Percentiles rank a stretch among this genome's conserved stretches.
These are phyloP conservation scores for Kodamaea laetipori DNA, from an alignment of 805 yeast species.

Conservation along the genomic window DNA sequence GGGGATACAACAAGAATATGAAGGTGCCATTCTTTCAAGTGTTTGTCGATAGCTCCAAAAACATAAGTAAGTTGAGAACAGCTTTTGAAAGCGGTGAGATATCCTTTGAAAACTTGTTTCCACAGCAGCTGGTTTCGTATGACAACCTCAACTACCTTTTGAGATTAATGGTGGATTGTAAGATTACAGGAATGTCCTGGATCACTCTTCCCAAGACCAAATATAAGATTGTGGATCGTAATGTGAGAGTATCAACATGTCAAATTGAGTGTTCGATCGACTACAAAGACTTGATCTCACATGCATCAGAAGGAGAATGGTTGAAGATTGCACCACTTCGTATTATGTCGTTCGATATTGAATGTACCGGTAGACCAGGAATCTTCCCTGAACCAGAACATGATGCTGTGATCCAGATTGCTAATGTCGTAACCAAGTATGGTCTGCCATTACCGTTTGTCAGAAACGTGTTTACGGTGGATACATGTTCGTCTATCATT, in stretches of 20 bases:
- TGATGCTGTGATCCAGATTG: slow-evolving; percentile 96
- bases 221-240: slow-evolving; percentile 51
- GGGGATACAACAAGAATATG: slow-evolving; percentile 87
- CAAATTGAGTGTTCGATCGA: slow-evolving; percentile 81
- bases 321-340: slow-evolving; percentile 90
- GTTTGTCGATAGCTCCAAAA: slow-evolving; percentile 62
- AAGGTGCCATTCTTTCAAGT: slow-evolving; percentile 81
- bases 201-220: slow-evolving; percentile 78
- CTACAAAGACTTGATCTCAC: slow-evolving; percentile 70
- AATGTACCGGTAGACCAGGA: slow-evolving; percentile 97
- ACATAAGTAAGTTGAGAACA: slow-evolving; percentile 67
- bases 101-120: slow-evolving; percentile 62
- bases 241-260: slow-evolving; percentile 63
- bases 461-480: slow-evolving; percentile 90
- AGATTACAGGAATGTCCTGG: slow-evolving; percentile 97
- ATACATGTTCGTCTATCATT: slow-evolving; percentile 88
- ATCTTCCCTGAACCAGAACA: slow-evolving; percentile 92
- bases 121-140: slow-evolving; percentile 66
- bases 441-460: slow-evolving; percentile 90
- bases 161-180: slow-evolving; percentile 89
- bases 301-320: slow-evolving; percentile 92
- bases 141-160: slow-evolving; percentile 88
- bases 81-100: slow-evolving; percentile 85
- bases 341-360: slow-evolving; percentile 92
- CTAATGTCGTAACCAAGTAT: slow-evolving; percentile 83